Evolutionary conservation across 768 basidiomycete genomes (phyloP), one percentile per base, ranked within the genome.

Genomic region (Crucibulum laeve): DNA sequence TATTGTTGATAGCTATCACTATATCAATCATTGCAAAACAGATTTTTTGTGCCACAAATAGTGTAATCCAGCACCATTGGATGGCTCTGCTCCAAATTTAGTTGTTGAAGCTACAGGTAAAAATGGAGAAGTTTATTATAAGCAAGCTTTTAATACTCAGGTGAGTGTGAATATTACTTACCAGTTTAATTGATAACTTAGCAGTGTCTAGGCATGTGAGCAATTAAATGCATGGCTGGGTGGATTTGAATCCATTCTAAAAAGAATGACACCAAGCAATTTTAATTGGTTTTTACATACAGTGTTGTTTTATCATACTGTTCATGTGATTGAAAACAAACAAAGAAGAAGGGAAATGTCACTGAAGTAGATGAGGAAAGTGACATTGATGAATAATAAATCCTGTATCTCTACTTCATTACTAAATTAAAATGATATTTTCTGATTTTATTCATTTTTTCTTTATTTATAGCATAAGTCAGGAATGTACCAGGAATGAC

Each of bases 1-100:
- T 46, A 61, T 65, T 52, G 64, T 65, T 2, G 64, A 65, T 46
- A 41, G 53, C 17, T 66, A 60, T 35, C 64, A 65, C 40, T 64
- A 64, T 46, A 57, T 44, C 42, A 59, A 59, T 33, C 63, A 67
- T 41, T 24, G 46, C 4, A 36, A 48, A 39, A 38, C 47, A 22
- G 61, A 67, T 47, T 8, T 39, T 15, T 25, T 67, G 4, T 66
- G 62, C 47, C 44, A 46, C 2, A 51, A 43, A 44, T 60, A 53
- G 48, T 65, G 64, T 43, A 64, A 64, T 47, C 60, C 63, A 18
- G 53, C 54, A 23, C 58, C 62, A 10, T 19, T 39, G 18, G 50
- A 63, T 61, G 61, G 60, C 2, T 48, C 48, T 39, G 51, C 54
- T 21, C 61, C 63, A 21, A 62, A 66, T 48, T 44, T 63, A 10